Percentiles rank a stretch among this genome's conserved stretches.
Conservation (phyloP, 768 basidiomycete genomes). For the Russula earlei region DNA sequence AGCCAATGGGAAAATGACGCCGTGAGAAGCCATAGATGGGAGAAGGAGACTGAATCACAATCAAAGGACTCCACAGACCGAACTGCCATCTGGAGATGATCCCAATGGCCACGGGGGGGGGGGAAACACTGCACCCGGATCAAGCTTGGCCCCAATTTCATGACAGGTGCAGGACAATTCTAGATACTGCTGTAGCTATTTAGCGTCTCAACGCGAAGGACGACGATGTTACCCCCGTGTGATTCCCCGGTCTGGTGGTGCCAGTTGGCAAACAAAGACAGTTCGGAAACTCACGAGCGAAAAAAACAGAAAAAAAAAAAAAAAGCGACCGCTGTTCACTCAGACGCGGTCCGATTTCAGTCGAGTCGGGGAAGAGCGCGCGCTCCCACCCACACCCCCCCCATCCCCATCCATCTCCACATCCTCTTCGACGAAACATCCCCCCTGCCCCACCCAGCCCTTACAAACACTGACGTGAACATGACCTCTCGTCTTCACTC, state of each 20-base stretch:
- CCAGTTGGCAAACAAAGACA: too few relatives aligned
- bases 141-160: not conserved
- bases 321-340: not conserved
- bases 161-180: not conserved
- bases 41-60: not conserved
- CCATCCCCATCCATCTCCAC: too few relatives aligned
- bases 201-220: not conserved
- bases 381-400: too few relatives aligned
- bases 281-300: too few relatives aligned
- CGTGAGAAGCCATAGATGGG: constrained; percentile 1
- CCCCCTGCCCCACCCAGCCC: too few relatives aligned
- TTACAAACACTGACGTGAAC: not conserved
- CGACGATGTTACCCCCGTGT: not conserved
- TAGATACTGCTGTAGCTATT: too few relatives aligned
- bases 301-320: too few relatives aligned
- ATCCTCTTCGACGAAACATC: too few relatives aligned
- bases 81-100: not conserved
- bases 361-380: not conserved
- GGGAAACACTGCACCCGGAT: not conserved
- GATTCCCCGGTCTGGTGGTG: not conserved
- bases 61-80: not conserved
- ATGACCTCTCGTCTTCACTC: not conserved
- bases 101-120: not conserved
- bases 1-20: constrained; percentile 4
- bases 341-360: constrained; percentile 5